Percentiles rank a stretch among this genome's conserved stretches.
These are phyloP conservation scores for Dactylellina haptotyla DNA, from an alignment of 2,329 filamentous ascomycete species.

Conservation along the genomic window DNA sequence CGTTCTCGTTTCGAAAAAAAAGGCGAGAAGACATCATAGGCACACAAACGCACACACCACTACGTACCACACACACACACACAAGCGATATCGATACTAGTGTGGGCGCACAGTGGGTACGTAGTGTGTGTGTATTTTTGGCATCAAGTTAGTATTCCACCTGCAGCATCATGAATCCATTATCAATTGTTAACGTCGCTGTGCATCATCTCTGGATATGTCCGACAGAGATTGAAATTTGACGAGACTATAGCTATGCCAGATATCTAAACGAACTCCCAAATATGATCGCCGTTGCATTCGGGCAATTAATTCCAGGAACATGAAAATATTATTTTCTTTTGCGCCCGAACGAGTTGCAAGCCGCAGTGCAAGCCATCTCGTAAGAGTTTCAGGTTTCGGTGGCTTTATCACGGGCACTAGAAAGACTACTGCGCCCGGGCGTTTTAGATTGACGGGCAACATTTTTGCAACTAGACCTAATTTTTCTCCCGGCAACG, in stretches of 20 bases:
- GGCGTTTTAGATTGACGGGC: slow-evolving; percentile 45
- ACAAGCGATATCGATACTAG: background rate
- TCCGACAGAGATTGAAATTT: too few species aligned
- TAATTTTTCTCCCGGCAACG: slow-evolving; percentile 10
- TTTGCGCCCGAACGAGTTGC: slow-evolving; percentile 14
- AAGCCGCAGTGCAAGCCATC: slow-evolving; percentile 31
- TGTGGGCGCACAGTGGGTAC: too few species aligned
- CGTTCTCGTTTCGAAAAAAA: slow-evolving; percentile 32
- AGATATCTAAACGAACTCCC: slow-evolving; percentile 8
- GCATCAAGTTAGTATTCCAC: background rate
- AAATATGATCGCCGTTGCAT: slow-evolving; percentile 38
- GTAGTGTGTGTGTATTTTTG: slow-evolving; percentile 20
- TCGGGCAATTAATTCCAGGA: slow-evolving; percentile 12
- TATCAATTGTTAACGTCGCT: slow-evolving; percentile 8
- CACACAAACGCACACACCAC: too few species aligned
- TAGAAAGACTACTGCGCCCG: slow-evolving; percentile 3
- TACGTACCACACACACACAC: background rate
- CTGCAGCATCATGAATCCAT: background rate
- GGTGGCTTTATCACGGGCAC: slow-evolving; percentile 23
- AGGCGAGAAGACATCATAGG: background rate
- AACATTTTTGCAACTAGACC: slow-evolving; percentile 4
- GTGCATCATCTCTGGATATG: background rate
- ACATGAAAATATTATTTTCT: slow-evolving; percentile 13
- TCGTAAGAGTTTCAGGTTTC: slow-evolving; percentile 20
- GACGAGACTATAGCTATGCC: too few species aligned